phyloP scores from a whole-genome alignment of 176 grass and related monocot species.

The Luzula sylvatica region DNA sequence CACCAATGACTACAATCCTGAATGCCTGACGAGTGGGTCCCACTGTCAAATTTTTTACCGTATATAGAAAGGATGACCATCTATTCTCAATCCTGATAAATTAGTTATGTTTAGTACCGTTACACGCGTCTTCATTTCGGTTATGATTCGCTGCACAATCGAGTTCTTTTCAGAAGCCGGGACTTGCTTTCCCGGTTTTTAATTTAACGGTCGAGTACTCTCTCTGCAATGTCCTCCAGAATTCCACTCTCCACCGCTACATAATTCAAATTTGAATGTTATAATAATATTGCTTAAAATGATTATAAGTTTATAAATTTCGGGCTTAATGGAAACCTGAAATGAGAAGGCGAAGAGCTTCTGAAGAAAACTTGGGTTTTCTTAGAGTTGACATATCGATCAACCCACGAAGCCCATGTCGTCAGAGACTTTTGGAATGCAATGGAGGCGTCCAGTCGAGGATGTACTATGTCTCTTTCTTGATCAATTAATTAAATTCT shows the following conservation, averaged over 20 bases:
- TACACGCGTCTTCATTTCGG: constrained; percentile 62
- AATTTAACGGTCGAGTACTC: constrained; percentile 39
- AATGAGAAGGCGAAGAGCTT: constrained; percentile 79
- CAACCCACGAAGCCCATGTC: constrained; percentile 82
- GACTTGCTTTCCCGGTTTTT: constrained; percentile 20
- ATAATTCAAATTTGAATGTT: constrained; percentile 3
- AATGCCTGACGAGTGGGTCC: constrained; percentile 14
- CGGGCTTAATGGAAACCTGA: constrained; percentile 34
- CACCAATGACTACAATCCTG: constrained; percentile 91
- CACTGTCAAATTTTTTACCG: constrained; percentile 32
- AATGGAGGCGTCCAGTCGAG: constrained; percentile 38
- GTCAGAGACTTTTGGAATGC: constrained; percentile 59
- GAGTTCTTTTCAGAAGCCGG: constrained; percentile 33
- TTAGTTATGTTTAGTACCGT: constrained; percentile 70
- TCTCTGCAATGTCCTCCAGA: constrained; percentile 82
- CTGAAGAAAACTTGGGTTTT: constrained; percentile 79
- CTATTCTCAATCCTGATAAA: constrained; percentile 66
- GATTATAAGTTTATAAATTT: not conserved
- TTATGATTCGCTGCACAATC: constrained; percentile 44
- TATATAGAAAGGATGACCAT: constrained; percentile 81
- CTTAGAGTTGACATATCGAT: constrained; percentile 33
- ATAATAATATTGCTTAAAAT: not conserved
- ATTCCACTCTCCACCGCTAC: constrained; percentile 80
- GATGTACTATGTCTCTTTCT: constrained; percentile 55
- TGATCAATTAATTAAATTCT: constrained; percentile 33